Percentiles rank a stretch among this genome's conserved stretches.
Conservation (phyloP, 2,329 filamentous ascomycete species). For the Cladosporium sp. region DNA sequence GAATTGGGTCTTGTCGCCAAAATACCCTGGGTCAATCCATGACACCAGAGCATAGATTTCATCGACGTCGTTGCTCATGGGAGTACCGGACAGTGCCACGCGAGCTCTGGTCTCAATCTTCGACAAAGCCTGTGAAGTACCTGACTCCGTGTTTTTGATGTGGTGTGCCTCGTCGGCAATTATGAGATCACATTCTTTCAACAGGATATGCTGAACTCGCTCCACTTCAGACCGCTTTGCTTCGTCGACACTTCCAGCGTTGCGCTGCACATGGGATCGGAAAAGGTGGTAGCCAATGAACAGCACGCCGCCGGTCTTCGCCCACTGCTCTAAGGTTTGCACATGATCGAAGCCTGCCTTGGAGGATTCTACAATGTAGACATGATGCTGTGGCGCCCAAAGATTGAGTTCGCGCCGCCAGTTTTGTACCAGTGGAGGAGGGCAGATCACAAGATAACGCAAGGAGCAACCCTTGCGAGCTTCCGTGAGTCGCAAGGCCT, state of each 20-base stretch:
- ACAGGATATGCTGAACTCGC: constrained; percentile 46
- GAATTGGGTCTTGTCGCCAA: constrained; percentile 67
- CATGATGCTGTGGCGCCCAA: constrained; percentile 57
- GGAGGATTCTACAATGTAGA: constrained; percentile 52
- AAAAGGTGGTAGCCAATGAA: constrained; percentile 72
- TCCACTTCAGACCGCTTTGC: constrained; percentile 28
- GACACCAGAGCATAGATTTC: constrained; percentile 87
- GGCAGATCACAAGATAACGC: constrained; percentile 69
- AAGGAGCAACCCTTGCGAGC: constrained; percentile 40
- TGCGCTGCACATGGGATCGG: constrained; percentile 35
- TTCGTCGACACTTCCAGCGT: constrained; percentile 49
- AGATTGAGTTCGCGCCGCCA: constrained; percentile 72
- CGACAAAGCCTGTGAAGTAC: constrained; percentile 50
- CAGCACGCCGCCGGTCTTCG: constrained; percentile 63
- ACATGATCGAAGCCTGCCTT: constrained; percentile 35
- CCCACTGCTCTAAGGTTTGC: constrained; percentile 54
- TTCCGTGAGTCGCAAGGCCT: constrained; percentile 43
- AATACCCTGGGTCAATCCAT: constrained; percentile 76
- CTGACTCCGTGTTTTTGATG: constrained; percentile 62
- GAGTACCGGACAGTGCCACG: constrained; percentile 82
- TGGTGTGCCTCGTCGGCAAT: constrained; percentile 81
- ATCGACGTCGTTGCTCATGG: constrained; percentile 73
- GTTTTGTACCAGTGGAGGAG: constrained; percentile 69
- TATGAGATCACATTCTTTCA: constrained; percentile 63
- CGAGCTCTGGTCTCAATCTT: constrained; percentile 63